Percentiles rank a stretch among this genome's conserved stretches.
phyloP scores from a whole-genome alignment of 2,329 filamentous ascomycete genomes.

The Dothistroma septosporum region DNA sequence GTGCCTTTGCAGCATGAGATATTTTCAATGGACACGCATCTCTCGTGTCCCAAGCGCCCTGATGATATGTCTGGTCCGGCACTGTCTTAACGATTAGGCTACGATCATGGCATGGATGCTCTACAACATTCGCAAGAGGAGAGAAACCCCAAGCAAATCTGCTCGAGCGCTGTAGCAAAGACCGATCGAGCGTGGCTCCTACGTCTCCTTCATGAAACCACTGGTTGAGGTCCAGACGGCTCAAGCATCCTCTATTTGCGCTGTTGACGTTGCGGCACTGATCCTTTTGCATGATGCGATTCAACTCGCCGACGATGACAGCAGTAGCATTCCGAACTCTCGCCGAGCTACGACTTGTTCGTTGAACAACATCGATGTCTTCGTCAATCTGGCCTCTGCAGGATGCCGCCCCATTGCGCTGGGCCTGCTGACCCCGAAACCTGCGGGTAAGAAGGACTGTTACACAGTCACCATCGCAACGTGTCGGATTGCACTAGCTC shows the following conservation, averaged over 20 bases:
- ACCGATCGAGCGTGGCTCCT: neutral
- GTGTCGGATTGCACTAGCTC: conserved; percentile 10
- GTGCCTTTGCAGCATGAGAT: no score
- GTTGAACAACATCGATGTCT: conserved; percentile 15
- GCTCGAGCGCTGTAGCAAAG: conserved; percentile 3
- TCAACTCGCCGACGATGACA: conserved; percentile 10
- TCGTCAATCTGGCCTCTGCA: conserved; percentile 15
- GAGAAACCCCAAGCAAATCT: neutral
- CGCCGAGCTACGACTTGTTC: conserved; percentile 2
- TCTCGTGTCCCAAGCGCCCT: conserved; percentile 16
- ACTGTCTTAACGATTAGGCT: conserved; percentile 14
- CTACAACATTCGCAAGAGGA: neutral
- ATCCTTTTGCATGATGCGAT: conserved; percentile 14
- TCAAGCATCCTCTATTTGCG: conserved; percentile 21
- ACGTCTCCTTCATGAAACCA: conserved; percentile 8
- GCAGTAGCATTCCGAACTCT: neutral
- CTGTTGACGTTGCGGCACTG: conserved; percentile 16
- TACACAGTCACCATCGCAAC: conserved; percentile 11
- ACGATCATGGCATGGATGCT: neutral
- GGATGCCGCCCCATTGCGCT: conserved; percentile 17
- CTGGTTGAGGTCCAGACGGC: conserved; percentile 18
- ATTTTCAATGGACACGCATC: no score
- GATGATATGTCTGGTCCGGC: conserved; percentile 12
- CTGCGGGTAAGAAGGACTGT: conserved; percentile 9
- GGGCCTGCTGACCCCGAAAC: conserved; percentile 11